Conservation (phyloP, 208 protist species). For the Trypanosomatidae sp. region DNA sequence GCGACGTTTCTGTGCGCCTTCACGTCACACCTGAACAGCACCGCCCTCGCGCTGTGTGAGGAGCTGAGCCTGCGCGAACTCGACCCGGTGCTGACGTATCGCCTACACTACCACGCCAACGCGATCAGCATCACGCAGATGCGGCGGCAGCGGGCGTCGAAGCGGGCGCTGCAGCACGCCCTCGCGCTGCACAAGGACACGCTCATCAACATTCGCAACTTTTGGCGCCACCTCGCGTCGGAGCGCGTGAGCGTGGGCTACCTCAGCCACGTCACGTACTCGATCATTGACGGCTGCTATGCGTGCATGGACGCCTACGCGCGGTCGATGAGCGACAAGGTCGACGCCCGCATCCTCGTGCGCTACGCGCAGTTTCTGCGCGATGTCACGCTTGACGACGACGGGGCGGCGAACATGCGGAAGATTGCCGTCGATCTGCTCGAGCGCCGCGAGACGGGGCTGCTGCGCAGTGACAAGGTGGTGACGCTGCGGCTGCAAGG, state of each 20-base stretch:
- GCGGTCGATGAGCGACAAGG: conserved; percentile 3
- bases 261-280: conserved; percentile 4
- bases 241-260: conserved; percentile 6
- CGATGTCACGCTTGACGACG: conserved; percentile 11
- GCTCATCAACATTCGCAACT: conserved; percentile 10
- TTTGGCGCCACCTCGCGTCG: conserved; percentile 9
- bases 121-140: conserved; percentile 2
- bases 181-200: conserved; percentile 10
- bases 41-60: conserved; percentile 4
- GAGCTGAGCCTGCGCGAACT: conserved; percentile 2
- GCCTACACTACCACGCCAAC: conserved; percentile 3
- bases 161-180: conserved; percentile 6
- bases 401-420: conserved; percentile 4
- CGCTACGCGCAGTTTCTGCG: conserved; percentile 24
- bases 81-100: conserved; percentile 5
- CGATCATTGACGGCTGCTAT: conserved; percentile 9
- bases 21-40: not conserved
- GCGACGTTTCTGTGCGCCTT: conserved; percentile 10
- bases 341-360: conserved; percentile 3
- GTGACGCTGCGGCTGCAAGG: not conserved
- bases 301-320: conserved; percentile 8
- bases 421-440: conserved; percentile 5
- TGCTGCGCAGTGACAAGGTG: not conserved
- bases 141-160: conserved; percentile 1
- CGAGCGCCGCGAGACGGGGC: conserved; percentile 3